Evolutionary conservation across 2,329 filamentous ascomycete genomes (phyloP).

Genomic region (Gnomoniopsis smithogilvyi): DNA sequence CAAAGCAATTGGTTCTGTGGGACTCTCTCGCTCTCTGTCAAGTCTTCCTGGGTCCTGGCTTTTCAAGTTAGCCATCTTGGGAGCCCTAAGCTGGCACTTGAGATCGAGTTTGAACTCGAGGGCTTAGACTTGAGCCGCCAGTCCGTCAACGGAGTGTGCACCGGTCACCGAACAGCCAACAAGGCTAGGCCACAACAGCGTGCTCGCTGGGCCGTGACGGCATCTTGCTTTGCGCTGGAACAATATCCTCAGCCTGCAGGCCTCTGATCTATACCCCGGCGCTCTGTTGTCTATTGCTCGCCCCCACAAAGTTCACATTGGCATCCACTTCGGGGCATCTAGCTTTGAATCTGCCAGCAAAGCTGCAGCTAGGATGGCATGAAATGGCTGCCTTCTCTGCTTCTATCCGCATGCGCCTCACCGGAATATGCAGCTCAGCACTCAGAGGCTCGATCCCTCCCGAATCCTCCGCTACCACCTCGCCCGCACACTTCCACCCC

Average conservation of each 20-base stretch:
- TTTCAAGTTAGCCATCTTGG: too few species aligned
- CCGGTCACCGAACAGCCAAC: background rate
- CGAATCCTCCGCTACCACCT: slow-evolving; percentile 8
- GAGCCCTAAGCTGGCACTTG: too few species aligned
- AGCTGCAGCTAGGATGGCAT: background rate
- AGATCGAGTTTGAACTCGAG: background rate
- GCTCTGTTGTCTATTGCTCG: too few species aligned
- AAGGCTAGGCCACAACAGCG: background rate
- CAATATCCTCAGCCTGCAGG: too few species aligned
- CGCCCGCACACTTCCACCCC: background rate
- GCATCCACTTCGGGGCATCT: background rate
- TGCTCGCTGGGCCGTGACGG: background rate
- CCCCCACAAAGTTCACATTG: too few species aligned
- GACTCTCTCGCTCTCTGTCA: too few species aligned
- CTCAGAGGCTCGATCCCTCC: background rate
- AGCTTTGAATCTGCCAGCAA: background rate
- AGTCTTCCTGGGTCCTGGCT: too few species aligned
- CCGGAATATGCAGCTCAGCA: background rate
- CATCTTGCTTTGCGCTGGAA: background rate
- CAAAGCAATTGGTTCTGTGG: too few species aligned
- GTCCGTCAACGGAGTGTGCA: background rate
- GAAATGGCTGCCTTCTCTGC: background rate
- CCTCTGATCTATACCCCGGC: too few species aligned
- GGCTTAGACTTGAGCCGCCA: background rate
- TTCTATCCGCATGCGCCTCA: background rate